phyloP scores from a whole-genome alignment of 805 yeast species.

The Torulaspora indica region DNA sequence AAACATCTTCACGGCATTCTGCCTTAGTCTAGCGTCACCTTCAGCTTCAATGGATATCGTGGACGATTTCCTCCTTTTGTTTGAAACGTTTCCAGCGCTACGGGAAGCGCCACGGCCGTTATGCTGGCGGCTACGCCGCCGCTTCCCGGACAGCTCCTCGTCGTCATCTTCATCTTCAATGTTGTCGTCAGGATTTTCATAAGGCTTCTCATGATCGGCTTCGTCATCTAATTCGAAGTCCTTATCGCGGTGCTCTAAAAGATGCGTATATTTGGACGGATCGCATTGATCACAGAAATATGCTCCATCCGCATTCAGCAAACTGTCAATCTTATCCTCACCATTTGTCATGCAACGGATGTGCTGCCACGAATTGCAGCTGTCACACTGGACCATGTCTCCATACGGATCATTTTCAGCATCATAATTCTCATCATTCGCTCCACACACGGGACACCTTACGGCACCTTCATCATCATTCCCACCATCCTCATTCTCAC shows the following conservation, averaged over 20 bases:
- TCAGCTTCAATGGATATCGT: not conserved
- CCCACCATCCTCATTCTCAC: slow-evolving; percentile 26
- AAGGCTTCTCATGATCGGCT: slow-evolving; percentile 2
- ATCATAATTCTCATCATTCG: slow-evolving; percentile 53
- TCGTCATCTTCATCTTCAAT: slow-evolving; percentile 18
- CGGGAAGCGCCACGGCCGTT: not conserved
- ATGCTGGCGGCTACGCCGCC: slow-evolving; percentile 9
- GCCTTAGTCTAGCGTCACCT: slow-evolving; percentile 39
- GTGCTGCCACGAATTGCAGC: slow-evolving; percentile 71
- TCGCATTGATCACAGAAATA: slow-evolving; percentile 56
- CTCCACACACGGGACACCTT: slow-evolving; percentile 58
- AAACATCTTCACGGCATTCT: slow-evolving; percentile 51
- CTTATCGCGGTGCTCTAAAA: slow-evolving; percentile 20
- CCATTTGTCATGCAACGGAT: slow-evolving; percentile 51
- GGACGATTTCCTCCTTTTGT: slow-evolving; percentile 4
- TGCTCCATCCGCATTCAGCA: slow-evolving; percentile 39
- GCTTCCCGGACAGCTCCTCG: slow-evolving; percentile 4
- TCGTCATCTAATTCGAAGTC: slow-evolving; percentile 25
- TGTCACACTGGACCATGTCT: slow-evolving; percentile 61
- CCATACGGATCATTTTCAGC: slow-evolving; percentile 51
- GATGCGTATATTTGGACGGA: slow-evolving; percentile 38
- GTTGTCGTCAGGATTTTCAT: slow-evolving; percentile 13
- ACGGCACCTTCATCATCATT: slow-evolving; percentile 42
- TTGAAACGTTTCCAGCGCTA: not conserved
- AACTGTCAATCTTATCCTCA: slow-evolving; percentile 23